Percentiles rank a stretch among this genome's conserved stretches.
Evolutionary conservation across 345 rosid species (phyloP).

Genomic region (Passiflora organensis): DNA sequence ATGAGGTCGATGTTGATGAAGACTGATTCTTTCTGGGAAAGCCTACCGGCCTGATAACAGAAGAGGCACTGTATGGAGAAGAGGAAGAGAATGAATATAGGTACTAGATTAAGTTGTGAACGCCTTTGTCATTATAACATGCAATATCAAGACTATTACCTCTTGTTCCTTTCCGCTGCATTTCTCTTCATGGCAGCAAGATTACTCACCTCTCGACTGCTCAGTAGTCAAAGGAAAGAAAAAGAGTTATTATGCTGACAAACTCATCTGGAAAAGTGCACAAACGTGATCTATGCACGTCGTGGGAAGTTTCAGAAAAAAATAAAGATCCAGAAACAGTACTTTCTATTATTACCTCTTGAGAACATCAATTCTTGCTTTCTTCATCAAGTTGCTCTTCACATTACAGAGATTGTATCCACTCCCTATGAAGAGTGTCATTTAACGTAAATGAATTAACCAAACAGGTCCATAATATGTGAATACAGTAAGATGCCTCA

Average conservation of each 20-base stretch:
- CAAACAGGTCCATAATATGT: background rate
- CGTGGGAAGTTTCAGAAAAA: too few relatives aligned
- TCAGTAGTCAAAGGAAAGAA: constrained; percentile 10
- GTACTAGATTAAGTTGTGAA: background rate
- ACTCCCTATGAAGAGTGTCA: constrained; percentile 40
- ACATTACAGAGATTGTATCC: constrained; percentile 49
- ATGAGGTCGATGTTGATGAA: constrained; percentile 12
- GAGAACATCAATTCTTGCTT: constrained; percentile 66
- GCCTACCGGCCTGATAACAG: constrained; percentile 2
- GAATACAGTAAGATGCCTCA: background rate
- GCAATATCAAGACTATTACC: constrained; percentile 33
- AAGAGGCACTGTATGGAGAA: constrained; percentile 10
- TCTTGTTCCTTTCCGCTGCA: constrained; percentile 46
- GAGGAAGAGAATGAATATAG: background rate
- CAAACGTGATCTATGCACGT: too few relatives aligned
- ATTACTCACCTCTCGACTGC: constrained; percentile 83
- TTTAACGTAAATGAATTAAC: background rate
- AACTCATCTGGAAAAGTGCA: background rate
- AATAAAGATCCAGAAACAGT: background rate
- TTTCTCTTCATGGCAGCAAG: constrained; percentile 57
- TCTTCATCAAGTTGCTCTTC: constrained; percentile 90
- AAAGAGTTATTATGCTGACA: background rate
- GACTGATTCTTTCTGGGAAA: constrained; percentile 11
- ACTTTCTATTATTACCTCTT: constrained; percentile 43
- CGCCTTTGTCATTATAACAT: background rate